Base-by-base conservation (phyloP, 2,329 filamentous ascomycete genomes). In the Cercospora nicotianae region DNA sequence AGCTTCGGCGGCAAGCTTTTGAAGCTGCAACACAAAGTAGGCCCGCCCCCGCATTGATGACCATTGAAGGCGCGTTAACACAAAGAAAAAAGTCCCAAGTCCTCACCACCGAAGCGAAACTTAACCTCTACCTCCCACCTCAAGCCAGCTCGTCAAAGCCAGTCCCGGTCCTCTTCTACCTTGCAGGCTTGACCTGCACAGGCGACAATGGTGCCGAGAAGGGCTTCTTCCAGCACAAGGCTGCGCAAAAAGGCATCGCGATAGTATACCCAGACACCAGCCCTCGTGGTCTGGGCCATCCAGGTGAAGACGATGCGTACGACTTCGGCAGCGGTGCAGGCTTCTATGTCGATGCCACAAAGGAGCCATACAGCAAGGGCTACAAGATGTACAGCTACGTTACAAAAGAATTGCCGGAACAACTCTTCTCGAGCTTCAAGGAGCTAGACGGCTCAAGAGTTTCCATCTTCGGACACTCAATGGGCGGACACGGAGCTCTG, bases 361-460 rank as follows among this genome's bases (percentile, higher is more conserved):
- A 84, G 72, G 85, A 87, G 31, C 93, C 93, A 9, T 99, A 89
- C 84, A 83, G 83, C 67, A 83, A 84, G 64, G 88, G 92, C 78
- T 99, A 99, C 85, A 90, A 90, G 74, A 99, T 99, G 95, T 93
- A 98, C 84, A 89, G 86, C 70, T 99, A 99, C 83, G 86, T 99
- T 73, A 90, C 91, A n/a, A 80, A 87, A 64, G 95, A 99, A 81
- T 88, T 99, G n/a, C 94, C 94, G 0, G 82, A 85, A 16, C 84
- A 89, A 1, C 86, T 98, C 26, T 96, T 94, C 80, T 80, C 80
- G 31, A 85, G 87, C 28, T 96, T 93, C 81, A 83, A 78, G 59
- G 85, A 88, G 77, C 83, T 99, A 31, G 94, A 98, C 79, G 76
- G 80, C 0, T 80, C 76, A 30, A 86, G 90, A 48, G 89, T 97